A percentile compares a stretch with the other conserved stretches of the same genome.
Evolutionary conservation across 108 stramenopile genomes (phyloP).

Genomic region (Conticribra weissflogii): DNA sequence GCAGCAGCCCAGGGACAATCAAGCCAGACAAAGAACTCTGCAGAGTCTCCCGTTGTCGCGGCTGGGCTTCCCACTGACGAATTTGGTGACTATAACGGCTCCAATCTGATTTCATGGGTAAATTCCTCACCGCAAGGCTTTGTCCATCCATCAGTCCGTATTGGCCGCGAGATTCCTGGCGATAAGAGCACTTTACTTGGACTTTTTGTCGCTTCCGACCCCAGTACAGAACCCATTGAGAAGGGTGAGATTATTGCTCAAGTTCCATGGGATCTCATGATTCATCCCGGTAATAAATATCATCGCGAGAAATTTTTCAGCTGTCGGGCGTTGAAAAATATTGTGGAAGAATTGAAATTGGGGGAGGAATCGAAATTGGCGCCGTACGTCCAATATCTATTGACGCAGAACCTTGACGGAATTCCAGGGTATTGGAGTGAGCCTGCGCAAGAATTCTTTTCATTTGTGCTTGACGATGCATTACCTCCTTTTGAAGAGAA

Average conservation of each 20-base stretch:
- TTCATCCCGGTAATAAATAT: constrained; percentile 39
- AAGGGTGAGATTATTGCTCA: constrained; percentile 41
- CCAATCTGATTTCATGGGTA: constrained; percentile 46
- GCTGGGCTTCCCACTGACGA: constrained; percentile 32
- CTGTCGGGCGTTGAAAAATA: constrained; percentile 35
- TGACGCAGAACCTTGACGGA: constrained; percentile 21
- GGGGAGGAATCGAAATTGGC: constrained; percentile 33
- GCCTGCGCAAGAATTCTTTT: constrained; percentile 29
- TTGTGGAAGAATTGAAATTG: constrained; percentile 41
- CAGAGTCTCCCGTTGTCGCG: neutral
- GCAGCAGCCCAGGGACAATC: too few relatives aligned
- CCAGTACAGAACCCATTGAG: constrained; percentile 23
- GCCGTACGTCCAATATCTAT: constrained; percentile 52
- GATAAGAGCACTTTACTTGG: constrained; percentile 37
- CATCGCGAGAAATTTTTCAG: constrained; percentile 11
- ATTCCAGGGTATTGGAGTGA: constrained; percentile 49
- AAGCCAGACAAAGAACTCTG: too few relatives aligned
- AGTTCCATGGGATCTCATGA: constrained; percentile 46
- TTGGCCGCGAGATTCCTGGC: constrained; percentile 42
- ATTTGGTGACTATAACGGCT: constrained; percentile 49
- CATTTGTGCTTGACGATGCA: constrained; percentile 13
- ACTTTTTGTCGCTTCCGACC: constrained; percentile 32
- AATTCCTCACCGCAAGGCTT: constrained; percentile 25
- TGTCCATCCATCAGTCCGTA: constrained; percentile 45
- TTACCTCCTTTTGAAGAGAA: constrained; percentile 38